Evolutionary conservation across 2,329 filamentous ascomycete genomes (phyloP).

Genomic region (Nannizziopsis arthrosporioides): DNA sequence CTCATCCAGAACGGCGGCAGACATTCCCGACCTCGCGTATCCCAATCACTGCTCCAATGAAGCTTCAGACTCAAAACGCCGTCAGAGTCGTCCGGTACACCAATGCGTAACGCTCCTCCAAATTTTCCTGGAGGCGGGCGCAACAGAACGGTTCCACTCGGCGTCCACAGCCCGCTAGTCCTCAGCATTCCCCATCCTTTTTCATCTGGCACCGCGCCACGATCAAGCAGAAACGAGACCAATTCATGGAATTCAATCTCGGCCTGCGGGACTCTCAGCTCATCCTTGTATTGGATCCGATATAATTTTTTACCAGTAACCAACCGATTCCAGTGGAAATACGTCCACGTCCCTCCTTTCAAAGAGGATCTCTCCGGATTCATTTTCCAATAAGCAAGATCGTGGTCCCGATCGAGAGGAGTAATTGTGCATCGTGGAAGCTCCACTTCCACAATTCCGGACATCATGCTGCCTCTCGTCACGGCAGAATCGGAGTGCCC

Average conservation of each 20-base stretch:
- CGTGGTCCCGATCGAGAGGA: slow-evolving; percentile 46
- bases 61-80: slow-evolving; percentile 48
- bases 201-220: slow-evolving; percentile 50
- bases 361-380: slow-evolving; percentile 42
- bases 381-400: slow-evolving; percentile 48
- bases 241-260: slow-evolving; percentile 49
- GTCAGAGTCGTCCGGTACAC: slow-evolving; percentile 48
- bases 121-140: slow-evolving; percentile 41
- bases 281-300: slow-evolving; percentile 49
- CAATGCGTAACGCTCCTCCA: slow-evolving; percentile 41
- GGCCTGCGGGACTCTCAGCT: slow-evolving; percentile 37
- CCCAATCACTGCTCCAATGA: slow-evolving; percentile 47
- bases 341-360: slow-evolving; percentile 52
- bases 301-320: slow-evolving; percentile 51
- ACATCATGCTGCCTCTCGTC: slow-evolving; percentile 53
- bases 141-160: slow-evolving; percentile 47
- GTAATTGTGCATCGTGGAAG: slow-evolving; percentile 53
- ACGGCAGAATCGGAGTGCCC: slow-evolving; percentile 43
- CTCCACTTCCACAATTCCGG: slow-evolving; percentile 55
- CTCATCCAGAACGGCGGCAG: slow-evolving; percentile 49
- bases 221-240: slow-evolving; percentile 50
- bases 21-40: slow-evolving; percentile 40
- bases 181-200: slow-evolving; percentile 49
- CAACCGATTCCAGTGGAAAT: slow-evolving; percentile 55
- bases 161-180: slow-evolving; percentile 50